Conservation (phyloP, 2,329 filamentous ascomycete species). For the Xylaria sp. region DNA sequence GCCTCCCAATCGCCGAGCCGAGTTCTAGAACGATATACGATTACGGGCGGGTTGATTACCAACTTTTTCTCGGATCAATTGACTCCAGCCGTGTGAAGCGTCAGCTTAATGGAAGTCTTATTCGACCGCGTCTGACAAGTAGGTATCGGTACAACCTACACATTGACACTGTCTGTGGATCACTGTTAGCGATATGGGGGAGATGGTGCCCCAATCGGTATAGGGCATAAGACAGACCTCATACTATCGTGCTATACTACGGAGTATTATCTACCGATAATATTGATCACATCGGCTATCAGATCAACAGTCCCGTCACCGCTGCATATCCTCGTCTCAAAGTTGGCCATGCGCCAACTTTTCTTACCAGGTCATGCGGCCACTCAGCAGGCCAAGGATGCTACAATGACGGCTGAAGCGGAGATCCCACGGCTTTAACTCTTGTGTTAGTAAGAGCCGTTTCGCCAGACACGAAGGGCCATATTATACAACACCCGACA, state of each 20-base stretch:
- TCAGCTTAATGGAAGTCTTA: neutral
- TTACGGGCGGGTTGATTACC: neutral
- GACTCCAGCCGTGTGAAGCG: neutral
- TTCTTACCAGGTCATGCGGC: constrained; percentile 24
- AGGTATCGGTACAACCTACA: neutral
- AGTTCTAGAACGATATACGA: neutral
- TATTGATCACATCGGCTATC: constrained; percentile 14
- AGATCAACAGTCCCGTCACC: constrained; percentile 6
- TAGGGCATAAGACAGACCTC: neutral
- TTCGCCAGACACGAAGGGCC: constrained; percentile 23
- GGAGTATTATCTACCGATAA: no score
- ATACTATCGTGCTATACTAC: no score
- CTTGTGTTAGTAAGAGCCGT: constrained; percentile 12
- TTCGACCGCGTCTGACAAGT: neutral
- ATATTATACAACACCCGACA: no score
- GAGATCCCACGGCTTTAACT: constrained; percentile 14
- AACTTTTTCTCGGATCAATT: neutral
- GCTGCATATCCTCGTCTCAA: neutral
- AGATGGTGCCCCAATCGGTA: neutral
- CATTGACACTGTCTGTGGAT: neutral
- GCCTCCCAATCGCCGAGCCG: constrained; percentile 5
- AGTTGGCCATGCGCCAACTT: constrained; percentile 22
- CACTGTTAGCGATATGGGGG: no score
- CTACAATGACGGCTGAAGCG: constrained; percentile 18
- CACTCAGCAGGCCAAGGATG: constrained; percentile 19